Evolutionary conservation across 257 asterid species (phyloP), one percentile per base, ranked within the genome.

Genomic region (Plectranthus barbatus): DNA sequence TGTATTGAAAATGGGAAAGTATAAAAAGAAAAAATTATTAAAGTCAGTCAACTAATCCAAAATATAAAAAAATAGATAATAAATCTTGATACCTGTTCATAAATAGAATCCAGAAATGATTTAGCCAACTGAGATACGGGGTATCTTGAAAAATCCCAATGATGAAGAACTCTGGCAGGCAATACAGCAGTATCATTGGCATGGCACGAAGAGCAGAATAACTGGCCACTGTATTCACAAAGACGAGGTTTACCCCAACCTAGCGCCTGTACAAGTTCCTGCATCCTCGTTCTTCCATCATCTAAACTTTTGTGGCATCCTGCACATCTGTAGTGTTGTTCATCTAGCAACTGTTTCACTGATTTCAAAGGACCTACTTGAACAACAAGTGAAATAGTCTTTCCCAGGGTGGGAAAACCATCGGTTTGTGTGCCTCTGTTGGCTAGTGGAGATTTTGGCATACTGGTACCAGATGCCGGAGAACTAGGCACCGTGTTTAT

Each of bases 181-280:
- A 92, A 84, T 67, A 89, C 80, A 66, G 96, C 91, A 49, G 78
- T 73, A 56, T 92, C 99, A 78, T 89, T 92, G 65, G 77, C 73
- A 73, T 92, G 97, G 73, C 99, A 92, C 36, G 84, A 80, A 33
- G 94, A 79, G 82, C 99, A 92, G 75, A 83, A 92, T 47, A 92
- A 67, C 78, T 89, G 97, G 64, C 91, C 83, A 74, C 85, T 89
- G 72, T 92, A 92, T 64, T 89, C 97, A 78, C 99, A 92, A 45
- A 83, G 76, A 40, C 99, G 95, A 36, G 99, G 97, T 58, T 85
- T 86, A 24, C 99, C 96, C 97, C 99, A 92, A 21, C 99, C 99
- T 64, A 92, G 75, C 12, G 91, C 78, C 49, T 69, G 81, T 34
- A 72, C 95, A 68, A 84, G 62, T 72, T 83, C 98, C 74, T 74